Percentiles rank a stretch among this genome's conserved stretches.
Evolutionary conservation across 768 basidiomycete genomes (phyloP).

Genomic region (Jaapia argillacea): DNA sequence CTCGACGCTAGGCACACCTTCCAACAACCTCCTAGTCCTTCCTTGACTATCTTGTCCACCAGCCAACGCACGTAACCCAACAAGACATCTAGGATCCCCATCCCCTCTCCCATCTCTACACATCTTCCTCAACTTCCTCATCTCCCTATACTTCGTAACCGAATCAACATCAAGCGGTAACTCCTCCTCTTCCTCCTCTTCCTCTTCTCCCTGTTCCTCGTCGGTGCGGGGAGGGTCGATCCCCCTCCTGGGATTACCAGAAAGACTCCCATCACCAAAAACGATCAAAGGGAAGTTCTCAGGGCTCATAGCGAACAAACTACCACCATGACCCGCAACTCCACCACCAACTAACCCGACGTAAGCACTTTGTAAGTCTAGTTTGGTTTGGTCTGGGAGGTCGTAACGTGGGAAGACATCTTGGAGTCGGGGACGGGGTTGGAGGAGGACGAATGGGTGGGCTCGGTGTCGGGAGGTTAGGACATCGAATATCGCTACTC

Average conservation of each 20-base stretch:
- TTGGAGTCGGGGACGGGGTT: slow-evolving; percentile 69
- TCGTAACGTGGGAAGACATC: slow-evolving; percentile 53
- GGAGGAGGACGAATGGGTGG: slow-evolving; percentile 75
- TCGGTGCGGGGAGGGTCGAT: slow-evolving; percentile 31
- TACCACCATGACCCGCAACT: slow-evolving; percentile 27
- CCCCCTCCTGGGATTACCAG: slow-evolving; percentile 5
- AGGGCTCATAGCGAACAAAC: slow-evolving; percentile 82
- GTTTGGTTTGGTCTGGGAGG: slow-evolving; percentile 16
- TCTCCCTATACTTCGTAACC: slow-evolving; percentile 24
- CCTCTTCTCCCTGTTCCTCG: slow-evolving; percentile 6
- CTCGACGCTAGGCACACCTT: slow-evolving; percentile 44
- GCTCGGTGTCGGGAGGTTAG: slow-evolving; percentile 34
- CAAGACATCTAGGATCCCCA: slow-evolving; percentile 46
- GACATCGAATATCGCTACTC: slow-evolving; percentile 81
- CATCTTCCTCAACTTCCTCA: slow-evolving; percentile 31
- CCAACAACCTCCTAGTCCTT: slow-evolving; percentile 43
- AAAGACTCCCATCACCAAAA: slow-evolving; percentile 39
- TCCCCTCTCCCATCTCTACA: slow-evolving; percentile 26
- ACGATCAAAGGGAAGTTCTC: slow-evolving; percentile 73
- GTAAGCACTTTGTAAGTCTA: slow-evolving; percentile 57
- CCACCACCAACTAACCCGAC: slow-evolving; percentile 64
- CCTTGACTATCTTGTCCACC: no score
- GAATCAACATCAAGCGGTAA: slow-evolving; percentile 32
- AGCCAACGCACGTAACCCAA: slow-evolving; percentile 48
- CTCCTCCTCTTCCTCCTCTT: slow-evolving; percentile 14